phyloP scores from a whole-genome alignment of 2,329 filamentous ascomycete genomes.

The Rosellinia necatrix region DNA sequence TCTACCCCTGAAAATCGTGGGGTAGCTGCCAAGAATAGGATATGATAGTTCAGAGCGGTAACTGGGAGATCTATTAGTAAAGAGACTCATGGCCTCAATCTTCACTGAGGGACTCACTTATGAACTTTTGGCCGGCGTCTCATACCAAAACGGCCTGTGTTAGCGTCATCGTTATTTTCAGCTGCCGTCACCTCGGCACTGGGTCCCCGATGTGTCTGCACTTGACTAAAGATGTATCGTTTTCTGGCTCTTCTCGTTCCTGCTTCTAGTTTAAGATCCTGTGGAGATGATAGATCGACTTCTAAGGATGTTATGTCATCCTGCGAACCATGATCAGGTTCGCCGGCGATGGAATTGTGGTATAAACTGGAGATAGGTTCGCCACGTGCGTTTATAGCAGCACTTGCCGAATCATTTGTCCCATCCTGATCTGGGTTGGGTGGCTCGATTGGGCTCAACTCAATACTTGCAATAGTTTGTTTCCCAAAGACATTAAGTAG shows the following conservation, averaged over 20 bases:
- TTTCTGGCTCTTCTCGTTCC: slow-evolving; percentile 34
- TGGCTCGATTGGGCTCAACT: slow-evolving; percentile 62
- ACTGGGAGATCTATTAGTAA: slow-evolving; percentile 38
- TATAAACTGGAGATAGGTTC: slow-evolving; percentile 39
- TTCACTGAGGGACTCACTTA: slow-evolving; percentile 33
- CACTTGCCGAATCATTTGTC: slow-evolving; percentile 24
- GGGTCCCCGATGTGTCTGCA: slow-evolving; percentile 42
- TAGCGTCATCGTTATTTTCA: slow-evolving; percentile 32
- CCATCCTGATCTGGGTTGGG: slow-evolving; percentile 39
- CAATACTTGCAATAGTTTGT: slow-evolving; percentile 76
- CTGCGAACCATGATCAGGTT: slow-evolving; percentile 34
- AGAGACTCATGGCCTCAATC: neutral
- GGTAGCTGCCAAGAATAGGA: slow-evolving; percentile 83
- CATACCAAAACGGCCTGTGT: slow-evolving; percentile 18
- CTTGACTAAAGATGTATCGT: slow-evolving; percentile 50
- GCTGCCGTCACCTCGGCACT: slow-evolving; percentile 34
- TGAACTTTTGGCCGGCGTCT: slow-evolving; percentile 38
- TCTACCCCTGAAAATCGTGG: slow-evolving; percentile 67
- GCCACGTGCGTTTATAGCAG: slow-evolving; percentile 35
- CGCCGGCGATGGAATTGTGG: slow-evolving; percentile 40
- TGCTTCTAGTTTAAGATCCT: slow-evolving; percentile 41
- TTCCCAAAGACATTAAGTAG: slow-evolving; percentile 76
- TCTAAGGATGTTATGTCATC: slow-evolving; percentile 43
- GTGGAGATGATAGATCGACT: slow-evolving; percentile 47
- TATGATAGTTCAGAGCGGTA: slow-evolving; percentile 65